Conservation (phyloP, 2,329 filamentous ascomycete species). For the Claviceps maximensis region DNA sequence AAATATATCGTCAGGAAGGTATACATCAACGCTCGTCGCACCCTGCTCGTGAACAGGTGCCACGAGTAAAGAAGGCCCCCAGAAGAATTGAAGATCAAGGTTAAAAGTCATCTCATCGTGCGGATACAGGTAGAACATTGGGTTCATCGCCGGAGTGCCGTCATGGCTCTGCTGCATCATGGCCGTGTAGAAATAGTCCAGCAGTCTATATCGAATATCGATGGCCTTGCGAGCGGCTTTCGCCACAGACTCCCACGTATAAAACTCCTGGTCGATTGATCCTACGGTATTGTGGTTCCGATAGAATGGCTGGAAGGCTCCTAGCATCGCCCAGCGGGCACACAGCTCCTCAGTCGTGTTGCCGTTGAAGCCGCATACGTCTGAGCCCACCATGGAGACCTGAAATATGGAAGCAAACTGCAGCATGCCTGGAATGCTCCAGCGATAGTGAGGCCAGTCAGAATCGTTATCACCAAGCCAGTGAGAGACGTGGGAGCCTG, state of each 20-base stretch:
- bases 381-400: slow-evolving; percentile 54
- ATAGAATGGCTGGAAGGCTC: slow-evolving; percentile 56
- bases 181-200: slow-evolving; percentile 66
- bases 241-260: slow-evolving; percentile 49
- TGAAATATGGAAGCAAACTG: slow-evolving; percentile 53
- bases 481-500: slow-evolving; percentile 49
- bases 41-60: slow-evolving; percentile 30
- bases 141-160: slow-evolving; percentile 52
- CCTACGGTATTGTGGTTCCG: slow-evolving; percentile 47
- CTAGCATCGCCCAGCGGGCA: slow-evolving; percentile 52
- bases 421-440: slow-evolving; percentile 44
- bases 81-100: slow-evolving; percentile 34
- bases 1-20: slow-evolving; percentile 32
- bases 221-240: slow-evolving; percentile 53
- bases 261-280: slow-evolving; percentile 46
- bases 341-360: slow-evolving; percentile 49
- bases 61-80: slow-evolving; percentile 29
- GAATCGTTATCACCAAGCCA: slow-evolving; percentile 38
- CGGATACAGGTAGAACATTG: slow-evolving; percentile 57
- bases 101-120: slow-evolving; percentile 26
- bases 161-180: slow-evolving; percentile 42
- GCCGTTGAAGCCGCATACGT: slow-evolving; percentile 64
- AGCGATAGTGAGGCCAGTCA: slow-evolving; percentile 43
- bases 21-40: slow-evolving; percentile 26
- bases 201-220: slow-evolving; percentile 52